Percentiles rank a stretch among this genome's conserved stretches.
Evolutionary conservation across 1,284 basidiomycete species (phyloP).

Genomic region (Ustilago nuda): DNA sequence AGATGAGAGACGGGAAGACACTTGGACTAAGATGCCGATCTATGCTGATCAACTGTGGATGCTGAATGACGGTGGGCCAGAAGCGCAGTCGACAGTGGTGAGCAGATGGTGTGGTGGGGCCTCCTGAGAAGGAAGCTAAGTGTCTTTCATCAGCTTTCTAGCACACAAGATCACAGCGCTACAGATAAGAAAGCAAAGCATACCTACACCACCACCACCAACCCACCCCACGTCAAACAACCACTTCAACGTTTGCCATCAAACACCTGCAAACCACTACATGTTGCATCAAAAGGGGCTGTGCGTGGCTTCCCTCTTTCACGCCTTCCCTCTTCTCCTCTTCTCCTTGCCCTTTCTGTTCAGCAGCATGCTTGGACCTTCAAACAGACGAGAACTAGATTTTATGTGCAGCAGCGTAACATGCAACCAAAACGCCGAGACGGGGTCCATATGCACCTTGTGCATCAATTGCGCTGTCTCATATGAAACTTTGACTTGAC

Average conservation of each 20-base stretch:
- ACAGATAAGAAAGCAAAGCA: not conserved
- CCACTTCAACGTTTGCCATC: not conserved
- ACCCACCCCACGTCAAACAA: not conserved
- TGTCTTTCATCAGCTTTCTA: not conserved
- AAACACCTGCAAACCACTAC: not conserved
- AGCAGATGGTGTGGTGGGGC: not conserved
- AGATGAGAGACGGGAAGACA: not conserved
- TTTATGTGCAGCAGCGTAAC: not conserved
- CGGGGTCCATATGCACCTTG: not conserved
- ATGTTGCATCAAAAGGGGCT: not conserved
- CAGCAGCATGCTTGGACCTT: not conserved
- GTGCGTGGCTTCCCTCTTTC: not conserved
- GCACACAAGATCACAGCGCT: not conserved
- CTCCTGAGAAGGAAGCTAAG: not conserved
- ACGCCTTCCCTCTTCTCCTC: not conserved
- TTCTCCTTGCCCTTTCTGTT: not conserved
- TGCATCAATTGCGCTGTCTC: not conserved
- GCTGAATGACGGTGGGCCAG: not conserved
- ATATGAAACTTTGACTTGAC: not conserved
- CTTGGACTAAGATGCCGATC: not conserved
- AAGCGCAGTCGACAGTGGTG: not conserved
- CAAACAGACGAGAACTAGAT: no score
- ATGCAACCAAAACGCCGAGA: slow-evolving; percentile 3
- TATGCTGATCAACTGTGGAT: not conserved
- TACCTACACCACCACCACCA: not conserved